Evolutionary conservation across 1,139 yeast species (phyloP), one percentile per base, ranked within the genome.

Genomic region (Candida frijolesensis): DNA sequence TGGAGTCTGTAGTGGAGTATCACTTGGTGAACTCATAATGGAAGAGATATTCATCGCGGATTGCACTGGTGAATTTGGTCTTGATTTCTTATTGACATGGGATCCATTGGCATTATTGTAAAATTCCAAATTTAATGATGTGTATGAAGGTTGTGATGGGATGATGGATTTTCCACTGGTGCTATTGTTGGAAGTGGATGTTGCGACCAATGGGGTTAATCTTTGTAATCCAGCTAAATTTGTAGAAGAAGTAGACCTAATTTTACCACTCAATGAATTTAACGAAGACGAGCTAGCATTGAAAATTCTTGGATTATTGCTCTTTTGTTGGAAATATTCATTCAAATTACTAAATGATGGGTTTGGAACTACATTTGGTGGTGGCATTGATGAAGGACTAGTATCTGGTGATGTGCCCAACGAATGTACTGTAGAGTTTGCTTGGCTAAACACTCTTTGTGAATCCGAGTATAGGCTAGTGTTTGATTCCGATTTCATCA

Each of bases 51-150:
- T 43, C n/a, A 19, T 16, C n/a, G 48, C 46, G n/a, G 38, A 19
- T 44, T 55, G 61, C 4, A 54, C 58, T 10, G 79, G 80, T 9
- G 78, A 72, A 58, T 68, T 73, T 9, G 80, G 79, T 51, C 80
- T 59, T 43, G 78, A 72, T 57, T 71, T 72, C 61, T 74, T 75
- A 6, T 45, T 41, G 16, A 62, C 40, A 16, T 57, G 64, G 41
- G 37, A 41, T 33, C 33, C 32, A 32, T 16, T 22, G 15, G 22
- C 32, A 19, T 48, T 42, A 16, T 50, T 62, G 54, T 60, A 67
- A 43, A 71, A 70, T 57, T 63, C 74, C 50, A 69, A 57, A 50
- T 63, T 71, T 52, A 63, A 61, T 42, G 64, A 67, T 11, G 67
- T 64, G 46, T 58, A 53, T 38, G 60, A 57, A 4, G 32, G 44